A percentile compares a stretch with the other conserved stretches of the same genome.
phyloP scores from a whole-genome alignment of 2,329 filamentous ascomycete species.

The Xylariaceae sp. region DNA sequence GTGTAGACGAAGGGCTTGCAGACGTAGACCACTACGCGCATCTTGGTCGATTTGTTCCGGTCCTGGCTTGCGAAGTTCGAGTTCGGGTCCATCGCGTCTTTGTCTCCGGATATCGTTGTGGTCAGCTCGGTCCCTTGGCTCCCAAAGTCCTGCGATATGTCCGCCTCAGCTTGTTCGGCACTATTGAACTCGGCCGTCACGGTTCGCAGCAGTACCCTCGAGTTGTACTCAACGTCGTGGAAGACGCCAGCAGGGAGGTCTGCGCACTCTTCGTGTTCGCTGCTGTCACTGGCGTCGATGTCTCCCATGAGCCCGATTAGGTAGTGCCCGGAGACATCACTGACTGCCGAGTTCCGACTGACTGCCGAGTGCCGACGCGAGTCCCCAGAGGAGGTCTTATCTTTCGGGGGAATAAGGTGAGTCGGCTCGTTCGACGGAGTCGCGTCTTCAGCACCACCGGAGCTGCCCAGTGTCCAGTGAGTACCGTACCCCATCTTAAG shows the following conservation, averaged over 20 bases:
- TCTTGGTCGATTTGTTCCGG: constrained; percentile 44
- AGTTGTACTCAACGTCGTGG: constrained; percentile 35
- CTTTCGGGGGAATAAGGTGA: constrained; percentile 7
- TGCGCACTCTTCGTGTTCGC: constrained; percentile 23
- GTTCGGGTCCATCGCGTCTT: constrained; percentile 12
- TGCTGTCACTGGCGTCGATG: constrained; percentile 39
- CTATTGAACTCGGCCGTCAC: constrained; percentile 57
- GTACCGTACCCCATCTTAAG: constrained; percentile 61
- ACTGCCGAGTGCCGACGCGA: constrained; percentile 1
- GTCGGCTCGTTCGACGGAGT: constrained; percentile 1
- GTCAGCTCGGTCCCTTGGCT: constrained; percentile 28
- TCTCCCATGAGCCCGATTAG: constrained; percentile 63
- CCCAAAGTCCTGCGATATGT: constrained; percentile 38
- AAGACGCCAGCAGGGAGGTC: constrained; percentile 26
- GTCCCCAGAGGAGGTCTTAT: constrained; percentile 1
- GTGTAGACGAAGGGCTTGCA: constrained; percentile 71
- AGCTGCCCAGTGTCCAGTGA: constrained; percentile 49
- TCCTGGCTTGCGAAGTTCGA: constrained; percentile 38
- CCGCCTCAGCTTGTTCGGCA: constrained; percentile 33
- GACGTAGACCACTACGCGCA: constrained; percentile 66
- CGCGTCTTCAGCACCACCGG: constrained; percentile 11
- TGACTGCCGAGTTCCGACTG: constrained; percentile 2
- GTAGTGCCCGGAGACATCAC: constrained; percentile 39
- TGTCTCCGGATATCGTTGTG: constrained; percentile 9
- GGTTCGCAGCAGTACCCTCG: constrained; percentile 56